phyloP scores from a whole-genome alignment of 805 yeast species.

The Cyberlindnera galapagoensis region DNA sequence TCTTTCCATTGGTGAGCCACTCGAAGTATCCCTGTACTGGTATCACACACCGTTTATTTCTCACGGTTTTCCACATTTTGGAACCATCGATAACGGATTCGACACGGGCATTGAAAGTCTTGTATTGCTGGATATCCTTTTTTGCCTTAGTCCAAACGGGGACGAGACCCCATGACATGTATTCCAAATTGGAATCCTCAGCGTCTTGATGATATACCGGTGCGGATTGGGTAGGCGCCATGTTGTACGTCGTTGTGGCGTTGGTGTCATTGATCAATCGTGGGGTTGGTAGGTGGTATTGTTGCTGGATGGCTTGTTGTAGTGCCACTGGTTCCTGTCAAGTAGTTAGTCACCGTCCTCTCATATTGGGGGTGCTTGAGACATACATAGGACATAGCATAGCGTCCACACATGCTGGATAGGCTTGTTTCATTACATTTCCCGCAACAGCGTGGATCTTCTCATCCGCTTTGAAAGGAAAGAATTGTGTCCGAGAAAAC shows the following conservation, averaged over 20 bases:
- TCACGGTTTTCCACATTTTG: slow-evolving; percentile 51
- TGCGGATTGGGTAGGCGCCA: slow-evolving; percentile 52
- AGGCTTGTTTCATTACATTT: no score
- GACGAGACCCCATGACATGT: slow-evolving; percentile 77
- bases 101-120: slow-evolving; percentile 67
- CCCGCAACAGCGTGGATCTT: no score
- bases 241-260: slow-evolving; percentile 34
- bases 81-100: slow-evolving; percentile 49
- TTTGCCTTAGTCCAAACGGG: slow-evolving; percentile 56
- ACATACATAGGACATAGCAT: slow-evolving; percentile 41
- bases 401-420: slow-evolving; percentile 63
- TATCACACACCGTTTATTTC: slow-evolving; percentile 58
- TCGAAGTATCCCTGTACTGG: slow-evolving; percentile 85
- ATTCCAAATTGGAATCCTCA: slow-evolving; percentile 27
- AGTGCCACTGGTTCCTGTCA: slow-evolving; percentile 12
- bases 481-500: no score
- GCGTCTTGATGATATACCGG: slow-evolving; percentile 29
- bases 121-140: slow-evolving; percentile 30
- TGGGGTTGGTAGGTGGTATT: slow-evolving; percentile 1
- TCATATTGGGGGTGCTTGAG: background rate
- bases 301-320: slow-evolving; percentile 8
- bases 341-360: background rate
- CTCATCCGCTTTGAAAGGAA: background rate
- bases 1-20: slow-evolving; percentile 43
- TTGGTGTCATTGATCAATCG: slow-evolving; percentile 5